Conservation (phyloP, 805 yeast species). For the Candida patagonica region DNA sequence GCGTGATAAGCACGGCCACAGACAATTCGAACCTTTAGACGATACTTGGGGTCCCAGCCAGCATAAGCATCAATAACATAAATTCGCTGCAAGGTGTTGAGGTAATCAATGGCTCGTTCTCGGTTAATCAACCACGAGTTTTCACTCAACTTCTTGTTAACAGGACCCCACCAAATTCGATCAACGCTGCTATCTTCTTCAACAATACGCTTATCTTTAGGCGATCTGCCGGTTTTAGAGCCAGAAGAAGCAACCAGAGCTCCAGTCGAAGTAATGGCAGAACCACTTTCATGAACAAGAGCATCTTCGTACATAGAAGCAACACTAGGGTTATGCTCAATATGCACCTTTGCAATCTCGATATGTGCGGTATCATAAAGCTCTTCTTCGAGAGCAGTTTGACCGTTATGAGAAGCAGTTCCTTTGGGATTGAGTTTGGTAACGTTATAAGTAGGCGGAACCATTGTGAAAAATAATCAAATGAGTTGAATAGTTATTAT, state of each 20-base stretch:
- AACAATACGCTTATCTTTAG: constrained; percentile 95
- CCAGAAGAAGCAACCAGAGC: constrained; percentile 96
- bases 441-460: constrained; percentile 29
- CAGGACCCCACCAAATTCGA: constrained; percentile 99
- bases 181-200: constrained; percentile 81
- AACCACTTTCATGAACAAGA: constrained; percentile 68
- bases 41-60: constrained; percentile 98
- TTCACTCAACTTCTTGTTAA: constrained; percentile 88
- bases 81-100: constrained; percentile 89
- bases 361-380: constrained; percentile 34
- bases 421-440: constrained; percentile 36
- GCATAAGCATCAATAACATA: constrained; percentile 95
- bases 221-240: constrained; percentile 94
- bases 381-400: constrained; percentile 33
- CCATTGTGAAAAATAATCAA: constrained; percentile 17
- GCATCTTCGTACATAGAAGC: constrained; percentile 95
- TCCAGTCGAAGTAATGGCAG: constrained; percentile 87
- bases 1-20: constrained; percentile 99
- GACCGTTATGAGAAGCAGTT: constrained; percentile 25
- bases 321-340: constrained; percentile 78
- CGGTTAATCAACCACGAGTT: constrained; percentile 92
- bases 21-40: constrained; percentile 89
- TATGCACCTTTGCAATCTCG: constrained; percentile 32
- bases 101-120: constrained; percentile 93
- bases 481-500: too few relatives aligned